Evolutionary conservation across 805 yeast species (phyloP), one percentile per base, ranked within the genome.

Genomic region (Wickerhamiella azymoides): DNA sequence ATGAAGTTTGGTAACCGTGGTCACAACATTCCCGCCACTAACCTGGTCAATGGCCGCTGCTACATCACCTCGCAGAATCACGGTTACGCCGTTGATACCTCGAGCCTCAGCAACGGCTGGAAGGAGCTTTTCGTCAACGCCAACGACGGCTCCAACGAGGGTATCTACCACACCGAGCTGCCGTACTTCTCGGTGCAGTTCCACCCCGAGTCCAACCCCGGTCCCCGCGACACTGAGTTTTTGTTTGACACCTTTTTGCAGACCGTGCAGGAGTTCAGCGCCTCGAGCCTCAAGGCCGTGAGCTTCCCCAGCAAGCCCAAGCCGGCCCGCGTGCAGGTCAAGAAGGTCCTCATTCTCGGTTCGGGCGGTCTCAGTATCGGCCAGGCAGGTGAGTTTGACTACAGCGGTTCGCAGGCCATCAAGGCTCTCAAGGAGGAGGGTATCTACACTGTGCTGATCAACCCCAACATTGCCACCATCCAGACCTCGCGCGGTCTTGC

Each of bases 171-270:
- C 68, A 74, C 80, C 37, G 71, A 77, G 53, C 73, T 81, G 64
- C 98, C 99, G 35, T 81, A 72, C 63, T 92, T 92, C 73, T 92
- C 98, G 13, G 97, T 92, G 41, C 99, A 92, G 72, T 89, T 92
- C 74, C 99, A 92, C 64, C 99, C 99, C 21, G 99, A 92, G 72
- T 84, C 96, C 19, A 85, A 95, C 42, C 97, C 98, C 40, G 99
- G 99, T 64, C 99, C 99, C 63, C 79, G 95, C 64, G 99, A 92
- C 64, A 92, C 98, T 44, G 98, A 92, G 68, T 92, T 88, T 66
- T 72, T 92, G 63, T 92, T 92, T 58, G 98, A 92, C 60, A 86
- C 84, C 27, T 92, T 92, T 67, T 81, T 92, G 60, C 66, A 84
- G 54, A 64, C 96, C 42, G 94, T 92, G 43, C 63, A 73, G 45